Evolutionary conservation across 2,329 filamentous ascomycete species (phyloP).

Genomic region (Raffaelea deltoideospora): DNA sequence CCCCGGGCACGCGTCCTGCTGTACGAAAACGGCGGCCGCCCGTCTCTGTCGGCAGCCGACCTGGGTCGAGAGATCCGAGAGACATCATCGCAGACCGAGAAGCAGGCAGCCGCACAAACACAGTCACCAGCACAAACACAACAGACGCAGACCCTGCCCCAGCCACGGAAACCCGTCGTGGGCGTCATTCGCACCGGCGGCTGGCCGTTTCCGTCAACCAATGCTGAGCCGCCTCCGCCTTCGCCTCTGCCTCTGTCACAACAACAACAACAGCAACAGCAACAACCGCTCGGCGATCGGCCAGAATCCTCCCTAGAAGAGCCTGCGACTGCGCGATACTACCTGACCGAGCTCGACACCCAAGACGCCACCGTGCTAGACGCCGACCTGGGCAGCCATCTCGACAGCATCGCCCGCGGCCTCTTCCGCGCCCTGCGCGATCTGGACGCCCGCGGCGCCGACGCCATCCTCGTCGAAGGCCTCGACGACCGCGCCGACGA

Average conservation of each 20-base stretch:
- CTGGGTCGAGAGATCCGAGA: constrained; percentile 8
- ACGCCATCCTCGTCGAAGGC: constrained; percentile 83
- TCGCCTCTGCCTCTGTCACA: neutral
- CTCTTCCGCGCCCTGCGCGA: constrained; percentile 79
- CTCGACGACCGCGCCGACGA: constrained; percentile 68
- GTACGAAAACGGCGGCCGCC: constrained; percentile 44
- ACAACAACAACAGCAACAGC: constrained; percentile 12
- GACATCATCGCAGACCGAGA: constrained; percentile 4
- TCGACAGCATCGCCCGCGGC: constrained; percentile 64
- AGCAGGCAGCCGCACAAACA: constrained; percentile 4
- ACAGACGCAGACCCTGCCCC: no score
- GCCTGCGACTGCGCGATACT: no score
- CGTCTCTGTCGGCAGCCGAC: constrained; percentile 22
- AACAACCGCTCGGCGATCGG: no score
- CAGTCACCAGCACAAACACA: no score
- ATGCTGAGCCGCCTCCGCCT: no score
- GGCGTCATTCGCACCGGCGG: constrained; percentile 41
- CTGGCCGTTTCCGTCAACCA: no score
- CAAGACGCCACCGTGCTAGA: constrained; percentile 50
- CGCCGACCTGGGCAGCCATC: constrained; percentile 55
- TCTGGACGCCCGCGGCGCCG: constrained; percentile 63
- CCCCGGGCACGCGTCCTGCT: constrained; percentile 75
- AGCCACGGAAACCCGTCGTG: constrained; percentile 17
- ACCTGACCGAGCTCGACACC: no score
- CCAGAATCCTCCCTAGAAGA: no score